A percentile compares a stretch with the other conserved stretches of the same genome.
Evolutionary conservation across 495 filamentous ascomycete genomes (phyloP).

Genomic region (Tuber melanosporum): DNA sequence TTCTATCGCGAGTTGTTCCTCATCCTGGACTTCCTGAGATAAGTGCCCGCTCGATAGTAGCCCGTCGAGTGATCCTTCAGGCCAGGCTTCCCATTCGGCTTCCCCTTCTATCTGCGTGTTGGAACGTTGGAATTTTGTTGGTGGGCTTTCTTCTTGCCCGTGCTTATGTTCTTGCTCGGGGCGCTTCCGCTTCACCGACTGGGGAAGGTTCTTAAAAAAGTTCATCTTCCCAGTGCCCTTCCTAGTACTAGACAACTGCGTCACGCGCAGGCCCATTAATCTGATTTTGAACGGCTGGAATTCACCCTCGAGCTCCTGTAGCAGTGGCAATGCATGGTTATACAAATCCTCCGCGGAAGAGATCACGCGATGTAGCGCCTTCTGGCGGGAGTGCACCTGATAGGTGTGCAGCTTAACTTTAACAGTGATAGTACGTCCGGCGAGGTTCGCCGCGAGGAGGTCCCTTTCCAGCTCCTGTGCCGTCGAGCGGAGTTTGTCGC

Average conservation of each 20-base stretch:
- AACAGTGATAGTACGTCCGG: constrained; percentile 79
- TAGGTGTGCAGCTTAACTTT: constrained; percentile 95
- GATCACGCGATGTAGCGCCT: constrained; percentile 64
- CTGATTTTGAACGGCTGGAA: constrained; percentile 70
- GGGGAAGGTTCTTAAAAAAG: constrained; percentile 52
- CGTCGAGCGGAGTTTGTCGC: constrained; percentile 67
- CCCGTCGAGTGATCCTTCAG: constrained; percentile 60
- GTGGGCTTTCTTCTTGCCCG: neutral
- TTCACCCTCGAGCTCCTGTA: constrained; percentile 79
- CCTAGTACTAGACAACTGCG: constrained; percentile 76
- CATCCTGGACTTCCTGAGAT: constrained; percentile 26
- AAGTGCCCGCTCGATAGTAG: constrained; percentile 21
- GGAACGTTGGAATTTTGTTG: neutral
- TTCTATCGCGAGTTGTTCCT: constrained; percentile 7
- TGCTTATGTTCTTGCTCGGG: constrained; percentile 4
- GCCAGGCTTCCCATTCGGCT: constrained; percentile 60
- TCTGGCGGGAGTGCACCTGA: constrained; percentile 80
- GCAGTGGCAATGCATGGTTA: constrained; percentile 70
- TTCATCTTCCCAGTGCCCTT: constrained; percentile 55
- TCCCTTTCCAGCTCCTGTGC: constrained; percentile 89
- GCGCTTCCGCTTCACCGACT: constrained; percentile 20
- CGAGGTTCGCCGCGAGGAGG: constrained; percentile 66
- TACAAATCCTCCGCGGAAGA: constrained; percentile 74
- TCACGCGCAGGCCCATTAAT: constrained; percentile 82
- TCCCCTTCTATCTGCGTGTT: constrained; percentile 26